Percentiles rank a stretch among this genome's conserved stretches.
These are phyloP conservation scores for Colletotrichum liaoningense DNA, from an alignment of 2,329 filamentous ascomycete genomes.

Conservation along the genomic window DNA sequence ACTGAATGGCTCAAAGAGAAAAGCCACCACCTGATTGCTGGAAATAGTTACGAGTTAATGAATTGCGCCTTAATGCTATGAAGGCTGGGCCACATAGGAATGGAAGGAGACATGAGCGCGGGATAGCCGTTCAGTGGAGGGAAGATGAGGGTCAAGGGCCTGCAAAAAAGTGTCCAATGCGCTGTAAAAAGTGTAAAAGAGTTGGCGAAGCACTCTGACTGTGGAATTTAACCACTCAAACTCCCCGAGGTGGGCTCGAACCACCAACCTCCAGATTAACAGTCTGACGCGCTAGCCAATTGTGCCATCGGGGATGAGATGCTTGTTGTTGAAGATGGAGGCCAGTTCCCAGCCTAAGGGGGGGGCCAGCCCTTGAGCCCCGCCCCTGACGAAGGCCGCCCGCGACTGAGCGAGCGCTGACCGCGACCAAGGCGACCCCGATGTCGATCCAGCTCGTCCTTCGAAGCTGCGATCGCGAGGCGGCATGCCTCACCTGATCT, in stretches of 20 bases:
- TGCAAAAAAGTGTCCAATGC: neutral
- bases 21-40: neutral
- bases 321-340: rapidly evolving
- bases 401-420: neutral
- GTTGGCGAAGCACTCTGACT: rapidly evolving
- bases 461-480: neutral
- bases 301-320: slow-evolving; percentile 35
- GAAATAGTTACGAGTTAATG: neutral
- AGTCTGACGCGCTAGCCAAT: slow-evolving; percentile 37
- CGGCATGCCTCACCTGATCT: neutral
- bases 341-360: neutral
- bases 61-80: neutral
- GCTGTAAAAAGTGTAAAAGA: neutral
- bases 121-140: neutral
- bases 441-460: neutral
- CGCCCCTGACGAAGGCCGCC: too few relatives aligned
- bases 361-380: too few relatives aligned
- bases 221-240: slow-evolving; percentile 3
- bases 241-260: slow-evolving; percentile 36
- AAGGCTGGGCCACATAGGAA: too few relatives aligned
- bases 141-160: neutral
- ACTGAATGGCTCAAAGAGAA: neutral
- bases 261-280: slow-evolving; percentile 37
- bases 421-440: neutral
- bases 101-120: too few relatives aligned